Base-by-base conservation (phyloP, 768 basidiomycete genomes). In the Mycena indigotica region DNA sequence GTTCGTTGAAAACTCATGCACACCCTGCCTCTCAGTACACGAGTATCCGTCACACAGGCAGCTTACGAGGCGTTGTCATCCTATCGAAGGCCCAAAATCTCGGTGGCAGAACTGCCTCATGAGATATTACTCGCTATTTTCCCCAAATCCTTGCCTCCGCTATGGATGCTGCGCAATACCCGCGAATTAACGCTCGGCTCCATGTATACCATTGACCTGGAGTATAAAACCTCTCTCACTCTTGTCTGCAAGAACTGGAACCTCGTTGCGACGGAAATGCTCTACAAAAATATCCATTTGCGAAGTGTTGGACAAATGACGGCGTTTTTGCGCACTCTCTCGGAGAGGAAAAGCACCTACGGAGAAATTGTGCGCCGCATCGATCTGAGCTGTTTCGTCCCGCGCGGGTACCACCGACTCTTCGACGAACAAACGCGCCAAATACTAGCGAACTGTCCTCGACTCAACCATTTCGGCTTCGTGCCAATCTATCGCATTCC, bases 171-270 rank as follows among this genome's bases (percentile, higher is more conserved):
- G 16, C n/a, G n/a, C n/a, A n/a, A n/a, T n/a, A 62, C 55, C 12
- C 21, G 63, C 2, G 51, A 51, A 29, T 13, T 56, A 0, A 64
- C 66, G 13, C 66, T 60, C 2, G 50, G 55, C 13, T 67, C 69
- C 2, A 38, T 66, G 1, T 73, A 70, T 70, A 65, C 60, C 15
- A 51, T 57, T 23, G 62, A 68, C 2, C 28, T 65, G 24, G 53
- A 32, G 15, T 65, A 62, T 12, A 73, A 70, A 48, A 52, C 57
- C 28, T 13, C 62, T 5, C 19, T 71, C 13, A 19, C 62, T 15
- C 28, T 58, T 13, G 72, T 73, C 16, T 74, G 67, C 58, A 67
- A 62, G 28, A 30, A 40, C 2, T 73, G 71, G 70, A 56, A 70
- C 45, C 23, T 52, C 23, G 54, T 65, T 23, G 69, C 65, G 8